A percentile compares a stretch with the other conserved stretches of the same genome.
phyloP scores from a whole-genome alignment of 169 alveolate species.

The Plasmodium relictum region DNA sequence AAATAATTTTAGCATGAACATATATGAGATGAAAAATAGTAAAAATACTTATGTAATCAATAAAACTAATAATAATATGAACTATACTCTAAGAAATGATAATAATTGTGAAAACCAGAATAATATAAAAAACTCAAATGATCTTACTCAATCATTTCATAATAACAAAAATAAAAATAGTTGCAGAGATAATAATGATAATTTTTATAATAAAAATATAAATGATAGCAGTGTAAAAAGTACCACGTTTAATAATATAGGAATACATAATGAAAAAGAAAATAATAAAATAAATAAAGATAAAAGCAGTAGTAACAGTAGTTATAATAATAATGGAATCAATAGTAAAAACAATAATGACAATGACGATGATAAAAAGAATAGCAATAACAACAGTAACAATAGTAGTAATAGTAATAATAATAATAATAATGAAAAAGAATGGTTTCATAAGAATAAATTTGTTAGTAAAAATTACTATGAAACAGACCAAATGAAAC shows the following conservation, averaged over 20 bases:
- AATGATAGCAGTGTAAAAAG: constrained; percentile 19
- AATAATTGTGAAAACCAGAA: constrained; percentile 5
- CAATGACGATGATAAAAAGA: not conserved
- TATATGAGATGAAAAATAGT: constrained; percentile 23
- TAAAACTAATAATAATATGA: constrained; percentile 18
- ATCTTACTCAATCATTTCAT: constrained; percentile 26
- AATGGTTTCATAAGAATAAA: constrained; percentile 22
- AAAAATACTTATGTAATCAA: constrained; percentile 15
- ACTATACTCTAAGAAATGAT: constrained; percentile 7
- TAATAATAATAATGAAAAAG: constrained; percentile 9
- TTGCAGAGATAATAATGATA: constrained; percentile 28
- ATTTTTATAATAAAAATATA: constrained; percentile 11
- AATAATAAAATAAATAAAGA: not conserved
- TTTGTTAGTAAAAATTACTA: constrained; percentile 22
- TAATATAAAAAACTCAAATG: constrained; percentile 22
- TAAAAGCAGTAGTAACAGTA: not conserved
- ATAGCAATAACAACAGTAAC: not conserved
- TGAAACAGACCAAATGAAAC: constrained; percentile 17
- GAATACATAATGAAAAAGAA: constrained; percentile 24
- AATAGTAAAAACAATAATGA: not conserved
- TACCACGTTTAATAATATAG: constrained; percentile 41
- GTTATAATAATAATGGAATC: not conserved
- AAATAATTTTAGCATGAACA: constrained; percentile 9
- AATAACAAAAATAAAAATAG: constrained; percentile 17
- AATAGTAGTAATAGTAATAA: constrained; percentile 2